Evolutionary conservation across 116 monocot species (phyloP).

Genomic region (Zostera marina): DNA sequence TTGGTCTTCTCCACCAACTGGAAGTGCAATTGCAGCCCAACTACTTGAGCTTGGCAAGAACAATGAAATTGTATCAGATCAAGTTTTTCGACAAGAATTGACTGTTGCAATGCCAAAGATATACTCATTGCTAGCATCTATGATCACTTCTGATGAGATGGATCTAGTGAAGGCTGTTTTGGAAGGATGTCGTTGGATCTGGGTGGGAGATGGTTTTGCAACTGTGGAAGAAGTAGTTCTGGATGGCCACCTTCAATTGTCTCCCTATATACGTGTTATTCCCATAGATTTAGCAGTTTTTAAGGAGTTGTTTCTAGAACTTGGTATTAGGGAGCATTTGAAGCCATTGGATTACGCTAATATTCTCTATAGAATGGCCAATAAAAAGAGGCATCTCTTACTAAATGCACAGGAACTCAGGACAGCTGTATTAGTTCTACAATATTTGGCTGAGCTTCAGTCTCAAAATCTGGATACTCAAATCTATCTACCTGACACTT

Average conservation of each 20-base stretch:
- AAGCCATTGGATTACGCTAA: constrained; percentile 71
- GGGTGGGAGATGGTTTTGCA: constrained; percentile 99
- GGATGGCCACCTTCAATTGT: constrained; percentile 80
- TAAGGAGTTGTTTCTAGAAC: constrained; percentile 76
- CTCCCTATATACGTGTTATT: constrained; percentile 96
- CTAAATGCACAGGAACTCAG: constrained; percentile 67
- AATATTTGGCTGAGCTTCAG: constrained; percentile 66
- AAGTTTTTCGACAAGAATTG: constrained; percentile 73
- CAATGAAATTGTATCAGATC: constrained; percentile 88
- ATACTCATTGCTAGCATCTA: constrained; percentile 55
- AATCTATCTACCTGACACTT: constrained; percentile 70
- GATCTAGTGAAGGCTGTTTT: constrained; percentile 92
- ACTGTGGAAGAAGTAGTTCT: constrained; percentile 88
- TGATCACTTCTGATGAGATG: constrained; percentile 95
- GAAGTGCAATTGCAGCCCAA: constrained; percentile 86
- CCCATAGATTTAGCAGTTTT: constrained; percentile 96
- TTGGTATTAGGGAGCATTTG: constrained; percentile 64
- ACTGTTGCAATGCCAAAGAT: constrained; percentile 83
- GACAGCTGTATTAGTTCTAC: constrained; percentile 43
- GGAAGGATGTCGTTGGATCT: constrained; percentile 94
- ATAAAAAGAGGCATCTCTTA: constrained; percentile 44
- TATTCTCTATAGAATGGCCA: constrained; percentile 77
- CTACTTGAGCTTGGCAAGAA: constrained; percentile 97
- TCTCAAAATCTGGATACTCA: constrained; percentile 42
- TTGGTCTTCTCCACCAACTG: constrained; percentile 81